Base-by-base conservation (phyloP, 225 moss, liverwort and hornwort genomes). In the Thuidium tamariscinum region DNA sequence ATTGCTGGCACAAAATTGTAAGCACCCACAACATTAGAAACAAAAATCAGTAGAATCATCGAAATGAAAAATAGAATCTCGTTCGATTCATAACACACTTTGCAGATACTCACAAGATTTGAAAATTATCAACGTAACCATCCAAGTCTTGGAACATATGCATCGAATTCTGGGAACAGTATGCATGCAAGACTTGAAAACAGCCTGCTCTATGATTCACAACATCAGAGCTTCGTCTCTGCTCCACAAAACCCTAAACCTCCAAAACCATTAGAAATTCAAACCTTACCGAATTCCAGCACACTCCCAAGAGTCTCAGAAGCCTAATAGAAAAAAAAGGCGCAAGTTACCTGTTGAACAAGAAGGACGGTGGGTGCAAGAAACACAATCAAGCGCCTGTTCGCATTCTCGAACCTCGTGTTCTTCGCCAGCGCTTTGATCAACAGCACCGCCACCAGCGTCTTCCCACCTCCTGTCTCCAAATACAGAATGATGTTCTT, bases 401-500 rank as follows among this genome's bases (percentile, higher is more conserved):
- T 93, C 65, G 88, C 88, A 6, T 84, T 79, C 62, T 91, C 88
- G 62, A 91, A 80, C 59, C 95, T 92, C 74, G 95, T 92, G 84
- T 86, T 90, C 85, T 92, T 88, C 42, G 97, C 97, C 42, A 97
- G 89, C n/a, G 94, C 92, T 89, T 93, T 95, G 25, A 99, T 91
- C 90, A 93, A 88, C 78, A 99, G 82, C 80, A 96, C 96, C n/a
- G 98, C 97, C 36, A 99, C 97, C 62, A 97, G 90, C 32, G 98
- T 99, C 83, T 99, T 99, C 44, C 98, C 98, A 42, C 94, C 94
- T 68, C 98, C 98, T 34, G 98, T 99, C 74, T 99, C 97, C 55
- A 99, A 83, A 81, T 93, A 97, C n/a, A 95, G 88, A 73, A 99
- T 94, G 25, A 92, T 95, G 86, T 99, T 99, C 79, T 85, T 89